Conservation (phyloP, 257 asterid species). For the Voacanga thouarsii region DNA sequence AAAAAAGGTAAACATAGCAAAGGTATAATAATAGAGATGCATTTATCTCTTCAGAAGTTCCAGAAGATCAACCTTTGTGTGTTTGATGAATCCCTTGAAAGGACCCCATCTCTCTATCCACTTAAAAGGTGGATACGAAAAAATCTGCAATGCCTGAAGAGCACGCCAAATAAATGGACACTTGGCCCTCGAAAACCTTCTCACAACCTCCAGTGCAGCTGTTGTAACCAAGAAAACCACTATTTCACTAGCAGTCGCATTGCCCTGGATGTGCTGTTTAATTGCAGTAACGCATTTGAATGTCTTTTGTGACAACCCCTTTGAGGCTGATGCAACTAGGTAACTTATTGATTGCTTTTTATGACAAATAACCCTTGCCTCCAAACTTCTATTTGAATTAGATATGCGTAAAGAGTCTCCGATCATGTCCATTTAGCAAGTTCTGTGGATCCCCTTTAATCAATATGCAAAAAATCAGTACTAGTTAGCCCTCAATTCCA, state of each 20-base stretch:
- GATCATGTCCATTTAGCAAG: constrained; percentile 10
- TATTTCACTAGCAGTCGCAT: constrained; percentile 29
- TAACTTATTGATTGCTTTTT: constrained; percentile 27
- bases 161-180: constrained; percentile 44
- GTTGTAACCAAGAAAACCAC: constrained; percentile 32
- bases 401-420: constrained; percentile 20
- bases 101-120: constrained; percentile 45
- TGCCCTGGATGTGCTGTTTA: constrained; percentile 22
- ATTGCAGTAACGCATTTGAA: constrained; percentile 26
- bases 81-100: constrained; percentile 27
- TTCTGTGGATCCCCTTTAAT: constrained; percentile 14
- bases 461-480: neutral
- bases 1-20: neutral
- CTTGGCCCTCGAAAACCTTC: constrained; percentile 39
- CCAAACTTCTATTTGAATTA: constrained; percentile 19
- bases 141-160: constrained; percentile 40
- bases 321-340: constrained; percentile 30
- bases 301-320: constrained; percentile 33
- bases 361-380: constrained; percentile 18
- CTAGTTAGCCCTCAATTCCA: neutral
- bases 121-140: constrained; percentile 37
- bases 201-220: constrained; percentile 36
- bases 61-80: constrained; percentile 30
- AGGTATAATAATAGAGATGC: neutral
- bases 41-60: neutral